These are phyloP conservation scores for Salisapilia sapeloensis DNA, from an alignment of 352 stramenopile genomes.

Conservation along the genomic window DNA sequence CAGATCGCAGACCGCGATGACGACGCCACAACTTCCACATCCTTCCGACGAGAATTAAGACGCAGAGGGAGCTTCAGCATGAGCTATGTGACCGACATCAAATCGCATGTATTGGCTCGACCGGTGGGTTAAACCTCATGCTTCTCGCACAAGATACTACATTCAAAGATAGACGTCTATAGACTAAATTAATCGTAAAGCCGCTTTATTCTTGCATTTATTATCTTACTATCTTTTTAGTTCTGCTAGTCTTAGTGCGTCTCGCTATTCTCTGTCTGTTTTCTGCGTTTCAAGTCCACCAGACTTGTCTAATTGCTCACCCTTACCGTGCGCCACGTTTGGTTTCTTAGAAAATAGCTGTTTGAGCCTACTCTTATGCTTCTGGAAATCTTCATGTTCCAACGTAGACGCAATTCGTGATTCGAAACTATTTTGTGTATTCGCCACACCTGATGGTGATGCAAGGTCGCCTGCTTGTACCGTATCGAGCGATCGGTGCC, in stretches of 20 bases:
- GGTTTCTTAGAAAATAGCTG: constrained; percentile 9
- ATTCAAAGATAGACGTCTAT: too few relatives aligned
- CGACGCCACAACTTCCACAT: constrained; percentile 16
- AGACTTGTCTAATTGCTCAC: too few relatives aligned
- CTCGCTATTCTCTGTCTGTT: too few relatives aligned
- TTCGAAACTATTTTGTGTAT: too few relatives aligned
- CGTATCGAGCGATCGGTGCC: too few relatives aligned
- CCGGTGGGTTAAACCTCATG: background rate
- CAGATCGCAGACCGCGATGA: constrained; percentile 3
- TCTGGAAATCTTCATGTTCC: constrained; percentile 2
- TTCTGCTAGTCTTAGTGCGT: constrained; percentile 1
- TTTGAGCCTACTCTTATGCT: constrained; percentile 7
- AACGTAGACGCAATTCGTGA: background rate
- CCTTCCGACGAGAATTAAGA: constrained; percentile 65
- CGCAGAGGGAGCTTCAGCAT: constrained; percentile 76
- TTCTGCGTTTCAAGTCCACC: too few relatives aligned
- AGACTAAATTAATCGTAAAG: too few relatives aligned
- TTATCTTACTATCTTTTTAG: background rate
- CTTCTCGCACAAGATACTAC: background rate
- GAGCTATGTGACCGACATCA: constrained; percentile 80
- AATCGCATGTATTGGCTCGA: constrained; percentile 55
- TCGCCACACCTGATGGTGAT: too few relatives aligned
- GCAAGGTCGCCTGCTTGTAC: too few relatives aligned
- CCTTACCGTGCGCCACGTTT: too few relatives aligned
- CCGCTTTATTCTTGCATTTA: background rate